Evolutionary conservation across 2,329 filamentous ascomycete genomes (phyloP).

Genomic region (Lecanicillium sp.): DNA sequence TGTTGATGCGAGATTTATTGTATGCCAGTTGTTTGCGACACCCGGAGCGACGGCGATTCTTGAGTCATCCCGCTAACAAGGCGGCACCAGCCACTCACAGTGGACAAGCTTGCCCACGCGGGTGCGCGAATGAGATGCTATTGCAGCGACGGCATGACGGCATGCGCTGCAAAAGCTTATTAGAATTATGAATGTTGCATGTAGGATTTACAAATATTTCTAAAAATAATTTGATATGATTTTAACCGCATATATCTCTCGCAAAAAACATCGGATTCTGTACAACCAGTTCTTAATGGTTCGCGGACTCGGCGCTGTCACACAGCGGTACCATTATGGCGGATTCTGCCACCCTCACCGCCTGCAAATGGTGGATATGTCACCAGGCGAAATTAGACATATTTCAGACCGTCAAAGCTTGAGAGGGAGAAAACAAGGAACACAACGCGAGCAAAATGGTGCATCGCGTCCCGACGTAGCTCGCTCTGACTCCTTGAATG

Average conservation of each 20-base stretch:
- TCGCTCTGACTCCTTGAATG: background rate
- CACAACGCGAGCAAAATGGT: constrained; percentile 2
- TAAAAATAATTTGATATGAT: no score
- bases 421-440: background rate
- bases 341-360: constrained; percentile 28
- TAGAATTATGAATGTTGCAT: no score
- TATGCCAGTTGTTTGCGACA: background rate
- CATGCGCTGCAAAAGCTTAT: no score
- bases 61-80: constrained; percentile 6
- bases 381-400: constrained; percentile 1
- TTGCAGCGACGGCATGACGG: no score
- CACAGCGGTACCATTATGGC: no score
- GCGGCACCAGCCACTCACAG: background rate
- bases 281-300: background rate
- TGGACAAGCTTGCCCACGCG: no score
- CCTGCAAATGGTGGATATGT: constrained; percentile 20
- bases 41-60: no score
- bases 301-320: no score
- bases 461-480: constrained; percentile 1
- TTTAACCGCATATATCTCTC: no score
- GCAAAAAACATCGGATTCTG: no score
- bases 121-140: background rate
- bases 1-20: background rate
- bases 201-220: no score
- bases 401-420: background rate